Percentiles rank a stretch among this genome's conserved stretches.
phyloP scores from a whole-genome alignment of 768 basidiomycete genomes.

The Cubamyces sp. region DNA sequence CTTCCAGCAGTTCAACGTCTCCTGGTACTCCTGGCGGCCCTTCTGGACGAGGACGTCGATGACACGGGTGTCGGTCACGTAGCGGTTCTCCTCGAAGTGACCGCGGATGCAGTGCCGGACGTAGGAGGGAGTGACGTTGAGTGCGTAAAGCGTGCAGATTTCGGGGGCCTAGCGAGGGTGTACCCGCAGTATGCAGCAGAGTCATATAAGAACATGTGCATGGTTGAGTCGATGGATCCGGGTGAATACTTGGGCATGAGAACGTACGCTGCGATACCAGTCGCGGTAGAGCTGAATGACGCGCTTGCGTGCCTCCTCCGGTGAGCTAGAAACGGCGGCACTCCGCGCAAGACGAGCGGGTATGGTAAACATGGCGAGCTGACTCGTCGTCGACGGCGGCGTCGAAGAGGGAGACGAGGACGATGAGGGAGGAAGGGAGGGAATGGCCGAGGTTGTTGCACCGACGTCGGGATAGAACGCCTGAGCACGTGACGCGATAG shows the following conservation, averaged over 20 bases:
- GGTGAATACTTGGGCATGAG: conserved; percentile 1
- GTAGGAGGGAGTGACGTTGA: conserved; percentile 76
- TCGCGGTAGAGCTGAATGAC: conserved; percentile 83
- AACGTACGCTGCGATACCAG: conserved; percentile 90
- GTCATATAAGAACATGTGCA: neutral
- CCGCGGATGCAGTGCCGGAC: conserved; percentile 84
- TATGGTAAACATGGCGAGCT: conserved; percentile 71
- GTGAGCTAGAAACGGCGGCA: conserved; percentile 58
- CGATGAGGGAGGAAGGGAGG: neutral
- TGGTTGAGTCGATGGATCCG: conserved; percentile 1
- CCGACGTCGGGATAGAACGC: conserved; percentile 13
- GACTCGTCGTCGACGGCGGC: conserved; percentile 4
- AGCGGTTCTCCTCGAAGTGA: conserved; percentile 84
- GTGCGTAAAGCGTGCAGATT: conserved; percentile 78
- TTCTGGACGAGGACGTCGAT: conserved; percentile 89
- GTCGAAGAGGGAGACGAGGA: neutral
- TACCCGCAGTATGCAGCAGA: neutral
- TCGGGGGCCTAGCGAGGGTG: conserved; percentile 78
- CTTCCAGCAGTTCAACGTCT: conserved; percentile 94
- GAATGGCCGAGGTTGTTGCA: neutral
- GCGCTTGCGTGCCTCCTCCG: conserved; percentile 66
- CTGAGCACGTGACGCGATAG: conserved; percentile 3
- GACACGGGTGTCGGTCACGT: conserved; percentile 78
- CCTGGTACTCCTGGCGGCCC: conserved; percentile 87
- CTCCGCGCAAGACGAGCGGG: conserved; percentile 84